Evolutionary conservation across 257 asterid species (phyloP).

Genomic region (Euphrasia confusa): DNA sequence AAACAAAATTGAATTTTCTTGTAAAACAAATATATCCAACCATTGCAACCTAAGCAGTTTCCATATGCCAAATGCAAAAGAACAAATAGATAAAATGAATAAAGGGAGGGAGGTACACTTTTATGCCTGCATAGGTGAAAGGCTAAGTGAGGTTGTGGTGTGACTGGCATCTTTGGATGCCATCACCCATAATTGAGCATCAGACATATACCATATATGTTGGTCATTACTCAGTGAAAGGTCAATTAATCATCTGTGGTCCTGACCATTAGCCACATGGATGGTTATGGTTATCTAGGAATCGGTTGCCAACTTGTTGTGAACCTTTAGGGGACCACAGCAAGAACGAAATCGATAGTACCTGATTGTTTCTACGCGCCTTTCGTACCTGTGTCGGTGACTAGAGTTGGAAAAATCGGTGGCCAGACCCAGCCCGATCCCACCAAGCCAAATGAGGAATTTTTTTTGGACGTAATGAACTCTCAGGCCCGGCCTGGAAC

Average conservation of each 20-base stretch:
- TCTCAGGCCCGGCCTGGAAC: not conserved
- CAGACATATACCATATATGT: not conserved
- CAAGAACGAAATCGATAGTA: conserved; percentile 18
- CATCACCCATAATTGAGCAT: conserved; percentile 3
- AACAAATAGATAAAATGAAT: conserved; percentile 25
- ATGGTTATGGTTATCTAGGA: conserved; percentile 29
- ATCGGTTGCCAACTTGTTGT: conserved; percentile 21
- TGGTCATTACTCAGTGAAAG: conserved; percentile 1
- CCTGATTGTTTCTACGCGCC: not conserved
- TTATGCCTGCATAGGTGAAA: conserved; percentile 17
- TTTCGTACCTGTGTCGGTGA: not conserved
- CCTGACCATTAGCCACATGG: conserved; percentile 26
- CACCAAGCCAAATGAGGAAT: not conserved
- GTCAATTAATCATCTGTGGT: conserved; percentile 27
- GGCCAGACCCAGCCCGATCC: not conserved
- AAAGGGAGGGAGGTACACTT: conserved; percentile 18
- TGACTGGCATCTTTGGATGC: conserved; percentile 32
- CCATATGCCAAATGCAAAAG: conserved; percentile 23
- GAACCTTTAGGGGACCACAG: conserved; percentile 27
- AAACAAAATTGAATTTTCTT: no score
- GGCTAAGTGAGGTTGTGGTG: conserved; percentile 10
- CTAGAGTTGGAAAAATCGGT: not conserved
- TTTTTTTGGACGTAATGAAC: no score
- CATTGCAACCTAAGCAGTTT: not conserved
- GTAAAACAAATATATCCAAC: not conserved